A percentile compares a stretch with the other conserved stretches of the same genome.
Evolutionary conservation across 2,329 filamentous ascomycete genomes (phyloP).

Genomic region (Tolypocladium tundrense): DNA sequence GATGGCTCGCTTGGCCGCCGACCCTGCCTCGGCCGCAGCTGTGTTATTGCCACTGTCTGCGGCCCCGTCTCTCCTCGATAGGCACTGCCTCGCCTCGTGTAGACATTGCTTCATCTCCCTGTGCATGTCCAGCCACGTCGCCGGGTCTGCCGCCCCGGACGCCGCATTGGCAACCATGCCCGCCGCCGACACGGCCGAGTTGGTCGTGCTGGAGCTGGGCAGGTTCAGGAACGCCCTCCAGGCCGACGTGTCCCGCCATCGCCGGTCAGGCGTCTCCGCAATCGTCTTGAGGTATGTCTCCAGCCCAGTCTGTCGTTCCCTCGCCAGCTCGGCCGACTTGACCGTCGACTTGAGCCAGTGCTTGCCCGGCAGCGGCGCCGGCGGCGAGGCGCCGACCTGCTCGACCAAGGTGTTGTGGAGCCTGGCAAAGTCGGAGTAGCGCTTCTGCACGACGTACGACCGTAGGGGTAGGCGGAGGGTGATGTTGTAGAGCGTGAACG

Average conservation of each 20-base stretch:
- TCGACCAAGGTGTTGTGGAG: constrained; percentile 54
- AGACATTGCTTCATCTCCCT: constrained; percentile 57
- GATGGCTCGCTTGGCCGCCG: constrained; percentile 64
- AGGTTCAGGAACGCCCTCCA: constrained; percentile 69
- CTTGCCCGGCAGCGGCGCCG: constrained; percentile 58
- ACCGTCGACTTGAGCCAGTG: constrained; percentile 69
- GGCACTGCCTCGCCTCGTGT: constrained; percentile 55
- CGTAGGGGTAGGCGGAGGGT: constrained; percentile 66
- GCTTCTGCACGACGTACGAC: constrained; percentile 66
- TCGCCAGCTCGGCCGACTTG: constrained; percentile 57
- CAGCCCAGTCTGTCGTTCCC: constrained; percentile 56
- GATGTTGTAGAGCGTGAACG: constrained; percentile 71
- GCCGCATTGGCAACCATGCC: constrained; percentile 30
- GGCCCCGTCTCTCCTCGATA: constrained; percentile 55
- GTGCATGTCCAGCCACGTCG: constrained; percentile 68
- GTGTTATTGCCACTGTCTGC: constrained; percentile 28
- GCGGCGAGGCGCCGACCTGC: constrained; percentile 53
- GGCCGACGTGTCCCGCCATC: constrained; percentile 63
- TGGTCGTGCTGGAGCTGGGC: constrained; percentile 38
- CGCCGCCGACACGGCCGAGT: constrained; percentile 36
- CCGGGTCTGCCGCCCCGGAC: constrained; percentile 42
- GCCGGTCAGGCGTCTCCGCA: constrained; percentile 59
- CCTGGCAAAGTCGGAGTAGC: constrained; percentile 68
- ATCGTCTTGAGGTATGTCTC: constrained; percentile 65
- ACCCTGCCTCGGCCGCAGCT: constrained; percentile 49